These are phyloP conservation scores for Ascochyta rabiei DNA, from an alignment of 2,329 filamentous ascomycete species.

Conservation along the genomic window DNA sequence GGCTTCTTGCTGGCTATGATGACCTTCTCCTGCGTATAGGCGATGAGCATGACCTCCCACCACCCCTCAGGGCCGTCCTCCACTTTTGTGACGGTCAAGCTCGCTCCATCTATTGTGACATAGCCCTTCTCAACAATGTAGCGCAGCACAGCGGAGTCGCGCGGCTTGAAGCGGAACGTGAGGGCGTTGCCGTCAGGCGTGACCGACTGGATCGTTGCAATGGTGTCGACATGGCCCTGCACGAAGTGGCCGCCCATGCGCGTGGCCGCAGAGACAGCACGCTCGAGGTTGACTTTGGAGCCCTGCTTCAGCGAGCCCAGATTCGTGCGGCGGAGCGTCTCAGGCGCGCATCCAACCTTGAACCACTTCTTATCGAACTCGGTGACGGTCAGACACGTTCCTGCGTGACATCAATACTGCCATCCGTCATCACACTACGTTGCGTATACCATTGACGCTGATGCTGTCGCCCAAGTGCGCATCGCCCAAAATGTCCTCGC, in stretches of 20 bases:
- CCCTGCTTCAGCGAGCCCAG: slow-evolving; percentile 73
- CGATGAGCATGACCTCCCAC: slow-evolving; percentile 96
- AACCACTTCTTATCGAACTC: slow-evolving; percentile 68
- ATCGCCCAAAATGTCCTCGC: slow-evolving; percentile 78
- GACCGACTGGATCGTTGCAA: slow-evolving; percentile 74
- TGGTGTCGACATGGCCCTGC: slow-evolving; percentile 94
- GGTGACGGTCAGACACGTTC: slow-evolving; percentile 92
- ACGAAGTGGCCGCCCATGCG: slow-evolving; percentile 99
- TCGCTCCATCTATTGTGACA: slow-evolving; percentile 91
- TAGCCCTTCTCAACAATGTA: slow-evolving; percentile 98
- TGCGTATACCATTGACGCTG: slow-evolving; percentile 75
- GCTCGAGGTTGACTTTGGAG: slow-evolving; percentile 87
- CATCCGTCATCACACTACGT: background rate
- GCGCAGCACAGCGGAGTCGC: slow-evolving; percentile 70
- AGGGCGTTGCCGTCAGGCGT: slow-evolving; percentile 87
- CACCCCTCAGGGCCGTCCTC: slow-evolving; percentile 80
- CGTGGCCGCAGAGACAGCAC: slow-evolving; percentile 86
- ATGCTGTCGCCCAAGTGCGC: slow-evolving; percentile 92
- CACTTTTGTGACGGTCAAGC: slow-evolving; percentile 87
- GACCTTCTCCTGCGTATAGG: slow-evolving; percentile 93
- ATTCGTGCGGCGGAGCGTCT: slow-evolving; percentile 94
- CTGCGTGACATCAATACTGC: slow-evolving; percentile 38
- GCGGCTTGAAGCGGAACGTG: slow-evolving; percentile 81
- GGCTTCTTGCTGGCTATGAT: slow-evolving; percentile 78
- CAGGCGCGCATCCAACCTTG: slow-evolving; percentile 91